Evolutionary conservation across 2,329 filamentous ascomycete species (phyloP).

Genomic region (Cytospora piceae): DNA sequence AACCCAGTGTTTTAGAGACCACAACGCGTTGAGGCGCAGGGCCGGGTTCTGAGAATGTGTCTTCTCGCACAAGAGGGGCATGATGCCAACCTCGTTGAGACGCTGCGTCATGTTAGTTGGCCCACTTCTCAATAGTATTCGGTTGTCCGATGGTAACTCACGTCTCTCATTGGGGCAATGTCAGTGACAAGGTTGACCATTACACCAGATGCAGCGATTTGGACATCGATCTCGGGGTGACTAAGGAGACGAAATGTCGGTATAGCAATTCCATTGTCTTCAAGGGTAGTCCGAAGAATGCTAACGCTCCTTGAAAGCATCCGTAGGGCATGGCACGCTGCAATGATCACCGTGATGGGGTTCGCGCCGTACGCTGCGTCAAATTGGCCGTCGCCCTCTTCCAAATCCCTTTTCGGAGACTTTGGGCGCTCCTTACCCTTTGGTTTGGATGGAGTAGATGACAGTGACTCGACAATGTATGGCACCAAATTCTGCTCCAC

Average conservation of each 20-base stretch:
- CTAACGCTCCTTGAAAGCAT: slow-evolving; percentile 84
- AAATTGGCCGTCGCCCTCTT: slow-evolving; percentile 40
- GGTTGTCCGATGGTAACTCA: slow-evolving; percentile 48
- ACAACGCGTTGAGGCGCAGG: slow-evolving; percentile 82
- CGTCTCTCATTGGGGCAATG: slow-evolving; percentile 88
- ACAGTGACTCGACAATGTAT: slow-evolving; percentile 82
- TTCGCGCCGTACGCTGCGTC: slow-evolving; percentile 68
- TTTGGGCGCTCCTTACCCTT: slow-evolving; percentile 48
- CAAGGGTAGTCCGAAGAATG: slow-evolving; percentile 80
- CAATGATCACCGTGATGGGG: slow-evolving; percentile 75
- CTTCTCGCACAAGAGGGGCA: slow-evolving; percentile 79
- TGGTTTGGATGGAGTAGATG: slow-evolving; percentile 57
- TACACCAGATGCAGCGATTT: slow-evolving; percentile 82
- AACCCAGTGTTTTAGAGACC: slow-evolving; percentile 92
- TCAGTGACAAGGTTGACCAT: slow-evolving; percentile 86
- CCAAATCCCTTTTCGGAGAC: slow-evolving; percentile 41
- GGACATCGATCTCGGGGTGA: slow-evolving; percentile 76
- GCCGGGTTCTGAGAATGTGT: slow-evolving; percentile 80
- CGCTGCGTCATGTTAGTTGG: slow-evolving; percentile 51
- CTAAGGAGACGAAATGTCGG: slow-evolving; percentile 77
- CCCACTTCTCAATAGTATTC: no score
- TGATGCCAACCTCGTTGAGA: slow-evolving; percentile 73
- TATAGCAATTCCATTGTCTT: slow-evolving; percentile 80
- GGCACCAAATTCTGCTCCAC: slow-evolving; percentile 80
- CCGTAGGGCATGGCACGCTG: slow-evolving; percentile 80